Conservation (phyloP, 1,139 yeast species). For the Nakaseomyces nivariensis region DNA sequence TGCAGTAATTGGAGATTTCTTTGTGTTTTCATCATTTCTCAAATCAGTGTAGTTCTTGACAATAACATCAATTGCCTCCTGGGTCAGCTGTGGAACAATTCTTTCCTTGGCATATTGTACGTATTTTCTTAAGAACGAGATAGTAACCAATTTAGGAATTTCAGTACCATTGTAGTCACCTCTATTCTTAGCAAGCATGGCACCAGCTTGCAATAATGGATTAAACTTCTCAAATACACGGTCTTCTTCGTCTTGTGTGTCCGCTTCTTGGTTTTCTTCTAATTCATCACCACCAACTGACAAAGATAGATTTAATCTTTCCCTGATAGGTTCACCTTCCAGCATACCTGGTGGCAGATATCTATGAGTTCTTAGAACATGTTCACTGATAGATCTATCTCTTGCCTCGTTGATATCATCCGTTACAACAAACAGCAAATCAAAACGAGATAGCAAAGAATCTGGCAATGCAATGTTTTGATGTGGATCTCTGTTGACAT, state of each 20-base stretch:
- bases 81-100: constrained; percentile 69
- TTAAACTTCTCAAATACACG: constrained; percentile 73
- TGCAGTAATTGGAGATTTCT: constrained; percentile 94
- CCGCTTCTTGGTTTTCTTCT: constrained; percentile 23
- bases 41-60: constrained; percentile 71
- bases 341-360: constrained; percentile 78
- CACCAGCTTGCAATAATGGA: constrained; percentile 76
- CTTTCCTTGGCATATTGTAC: constrained; percentile 91
- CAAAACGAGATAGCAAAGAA: constrained; percentile 92
- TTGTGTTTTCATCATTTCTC: constrained; percentile 72
- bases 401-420: constrained; percentile 83
- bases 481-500: constrained; percentile 92
- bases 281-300: constrained; percentile 57
- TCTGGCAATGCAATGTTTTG: constrained; percentile 95
- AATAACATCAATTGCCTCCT: constrained; percentile 71
- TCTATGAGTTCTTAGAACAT: constrained; percentile 89
- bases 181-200: constrained; percentile 32
- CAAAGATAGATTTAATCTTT: constrained; percentile 54
- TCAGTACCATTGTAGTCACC: constrained; percentile 35
- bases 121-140: constrained; percentile 83
- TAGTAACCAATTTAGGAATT: constrained; percentile 56
- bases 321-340: constrained; percentile 93
- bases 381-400: constrained; percentile 86
- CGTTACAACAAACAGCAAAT: constrained; percentile 86
- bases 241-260: constrained; percentile 34